Evolutionary conservation across 495 filamentous ascomycete genomes (phyloP), one percentile per base, ranked within the genome.

Genomic region (Neurospora discreta): DNA sequence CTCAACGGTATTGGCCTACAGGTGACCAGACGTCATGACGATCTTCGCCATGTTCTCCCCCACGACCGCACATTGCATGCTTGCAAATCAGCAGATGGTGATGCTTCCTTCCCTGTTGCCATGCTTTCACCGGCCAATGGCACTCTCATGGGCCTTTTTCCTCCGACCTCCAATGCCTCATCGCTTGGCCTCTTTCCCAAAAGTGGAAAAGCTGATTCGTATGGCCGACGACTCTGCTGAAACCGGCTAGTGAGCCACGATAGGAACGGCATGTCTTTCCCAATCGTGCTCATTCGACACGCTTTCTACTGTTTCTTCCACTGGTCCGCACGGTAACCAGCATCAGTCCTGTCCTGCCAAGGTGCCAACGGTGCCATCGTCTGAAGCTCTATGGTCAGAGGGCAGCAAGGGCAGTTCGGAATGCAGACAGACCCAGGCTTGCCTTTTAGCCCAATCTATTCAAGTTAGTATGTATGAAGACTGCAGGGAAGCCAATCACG

Each of bases 51-150:
- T 26, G 40, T 39, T 43, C 44, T 71, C 41, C 70, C 74, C 52
- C 52, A 60, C 26, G 52, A 26, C 26, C 33, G 52, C 52, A 60
- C 52, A 33, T 15, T 60, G 26, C 52, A 60, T 33, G 52, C 52
- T 60, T 60, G 26, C 33, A 60, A 60, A 60, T 60, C 26, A 60
- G 52, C 52, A 60, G 52, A 60, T 33, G 26, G 15, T 60, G 26
- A 74, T 71, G 70, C 70, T 43, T 67, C 70, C 70, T 73, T 73
- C 75, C 75, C 75, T 76, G 73, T 71, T 65, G 60, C 75, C 75
- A 76, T 52, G 73, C 75, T 69, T 60, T 44, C 71, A 71, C 70
- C 52, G 52, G 70, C 60, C 70, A 72, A 69, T 70, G 26, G 11
- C 43, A 18, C 68, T 26, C 33, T 58, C 26, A n/a, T 33, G 39